These are phyloP conservation scores for Lagenidium giganteum DNA, from an alignment of 352 stramenopile species.

Conservation along the genomic window DNA sequence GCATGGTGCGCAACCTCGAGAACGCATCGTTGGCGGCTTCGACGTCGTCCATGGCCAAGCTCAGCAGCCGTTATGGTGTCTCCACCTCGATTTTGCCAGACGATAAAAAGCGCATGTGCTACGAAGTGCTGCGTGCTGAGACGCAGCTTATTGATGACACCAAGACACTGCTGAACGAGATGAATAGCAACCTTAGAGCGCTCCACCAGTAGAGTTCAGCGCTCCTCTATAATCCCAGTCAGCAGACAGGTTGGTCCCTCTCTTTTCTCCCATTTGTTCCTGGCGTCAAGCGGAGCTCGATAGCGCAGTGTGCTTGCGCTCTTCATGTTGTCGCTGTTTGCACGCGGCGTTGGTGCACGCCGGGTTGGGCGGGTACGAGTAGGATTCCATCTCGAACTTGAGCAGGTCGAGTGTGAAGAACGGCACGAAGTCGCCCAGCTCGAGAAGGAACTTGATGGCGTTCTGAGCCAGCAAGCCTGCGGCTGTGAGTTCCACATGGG, in stretches of 20 bases:
- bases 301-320: constrained; percentile 1
- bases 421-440: constrained; percentile 31
- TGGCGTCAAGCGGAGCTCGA: too few species aligned
- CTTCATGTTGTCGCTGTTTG: constrained; percentile 26
- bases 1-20: constrained; percentile 48
- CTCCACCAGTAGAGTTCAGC: constrained; percentile 16
- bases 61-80: constrained; percentile 1
- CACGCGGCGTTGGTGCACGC: constrained; percentile 21
- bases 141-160: constrained; percentile 79
- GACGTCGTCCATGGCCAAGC: constrained; percentile 14
- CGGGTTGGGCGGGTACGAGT: constrained; percentile 21
- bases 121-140: constrained; percentile 73
- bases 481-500: constrained; percentile 29
- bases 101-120: constrained; percentile 82
- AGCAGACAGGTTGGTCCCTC: too few species aligned
- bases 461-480: constrained; percentile 26
- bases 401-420: constrained; percentile 30
- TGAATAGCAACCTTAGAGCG: constrained; percentile 47
- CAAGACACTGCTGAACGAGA: constrained; percentile 61
- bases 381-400: constrained; percentile 32
- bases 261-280: background rate
- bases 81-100: constrained; percentile 38
- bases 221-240: too few species aligned
- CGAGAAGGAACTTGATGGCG: constrained; percentile 31
- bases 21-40: constrained; percentile 23